Base-by-base conservation (phyloP, 441 rosid genomes). In the Euphorbia celastroides region DNA sequence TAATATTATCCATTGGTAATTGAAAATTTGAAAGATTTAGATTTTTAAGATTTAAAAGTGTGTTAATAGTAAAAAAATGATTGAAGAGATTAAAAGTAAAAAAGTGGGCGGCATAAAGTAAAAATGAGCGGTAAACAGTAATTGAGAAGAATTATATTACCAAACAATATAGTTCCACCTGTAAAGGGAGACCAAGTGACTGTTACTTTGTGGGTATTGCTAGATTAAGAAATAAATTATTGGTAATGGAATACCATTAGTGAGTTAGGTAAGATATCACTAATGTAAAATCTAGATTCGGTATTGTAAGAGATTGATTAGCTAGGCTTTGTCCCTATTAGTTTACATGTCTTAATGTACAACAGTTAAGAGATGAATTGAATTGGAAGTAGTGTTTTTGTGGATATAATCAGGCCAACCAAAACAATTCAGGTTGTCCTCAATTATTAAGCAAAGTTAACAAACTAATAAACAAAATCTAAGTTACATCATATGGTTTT, bases 241-340 rank as follows among this genome's bases (percentile, higher is more conserved):
- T 59, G 41, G 36, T 31, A 46, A 19, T 54, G 9, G 26, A 19
- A 60, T 58, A 22, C 19, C 67, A 71, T 74, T 66, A 72, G 68
- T 25, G 79, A 55, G 78, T 76, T 79, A 69, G 83, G 80, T 79
- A 62, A 0, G 67, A 71, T 61, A 13, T 52, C 19, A 20, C 44
- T 14, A 26, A 27, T 27, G 51, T 31, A 67, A 65, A 64, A 73
- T 77, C 77, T 41, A 23, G 73, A 64, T 65, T 74, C 28, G 78
- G 66, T 72, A 57, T n/a, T n/a, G n/a, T 54, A 1, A 17, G 59
- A 68, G 74, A 71, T 75, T 26, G 57, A 41, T 58, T 61, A 19
- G 69, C 67, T 66, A 9, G 25, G 23, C 34, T 28, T 32, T 55
- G 42, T 69, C 60, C 7, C 44, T 9, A 36, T 55, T 34, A 22